Percentiles rank a stretch among this genome's conserved stretches.
Evolutionary conservation across 2,329 filamentous ascomycete species (phyloP).

Genomic region (Sporothrix phasma): DNA sequence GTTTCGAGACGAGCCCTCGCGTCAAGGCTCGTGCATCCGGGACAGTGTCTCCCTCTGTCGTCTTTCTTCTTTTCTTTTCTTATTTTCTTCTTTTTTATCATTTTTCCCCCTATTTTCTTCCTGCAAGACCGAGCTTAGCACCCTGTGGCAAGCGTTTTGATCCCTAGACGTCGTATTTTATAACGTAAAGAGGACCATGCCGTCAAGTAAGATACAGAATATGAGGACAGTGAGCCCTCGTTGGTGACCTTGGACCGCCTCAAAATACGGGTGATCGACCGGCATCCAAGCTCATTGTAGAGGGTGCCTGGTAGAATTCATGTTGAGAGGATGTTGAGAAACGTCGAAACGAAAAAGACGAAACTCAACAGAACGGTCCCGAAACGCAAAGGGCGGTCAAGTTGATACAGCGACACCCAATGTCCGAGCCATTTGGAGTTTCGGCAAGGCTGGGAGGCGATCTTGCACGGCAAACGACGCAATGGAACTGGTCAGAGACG

Average conservation of each 20-base stretch:
- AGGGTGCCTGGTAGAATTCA: not conserved
- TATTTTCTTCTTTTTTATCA: too few relatives aligned
- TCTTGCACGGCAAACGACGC: too few relatives aligned
- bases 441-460: too few relatives aligned
- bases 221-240: not conserved
- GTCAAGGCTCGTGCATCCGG: not conserved
- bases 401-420: not conserved
- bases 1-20: not conserved
- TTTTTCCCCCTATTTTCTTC: too few relatives aligned
- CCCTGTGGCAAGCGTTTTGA: constrained; percentile 2
- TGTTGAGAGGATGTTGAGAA: too few relatives aligned
- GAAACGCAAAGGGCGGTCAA: not conserved
- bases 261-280: constrained; percentile 4
- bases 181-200: too few relatives aligned
- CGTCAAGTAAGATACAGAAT: too few relatives aligned
- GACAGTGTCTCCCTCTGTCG: too few relatives aligned
- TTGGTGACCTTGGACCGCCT: not conserved
- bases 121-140: not conserved
- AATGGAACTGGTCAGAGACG: not conserved
- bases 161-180: not conserved
- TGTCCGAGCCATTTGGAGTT: too few relatives aligned
- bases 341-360: too few relatives aligned
- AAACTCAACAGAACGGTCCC: not conserved
- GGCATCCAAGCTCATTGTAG: not conserved
- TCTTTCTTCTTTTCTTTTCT: too few relatives aligned